Conservation (phyloP, 208 protist species). For the Porcisia deanei region DNA sequence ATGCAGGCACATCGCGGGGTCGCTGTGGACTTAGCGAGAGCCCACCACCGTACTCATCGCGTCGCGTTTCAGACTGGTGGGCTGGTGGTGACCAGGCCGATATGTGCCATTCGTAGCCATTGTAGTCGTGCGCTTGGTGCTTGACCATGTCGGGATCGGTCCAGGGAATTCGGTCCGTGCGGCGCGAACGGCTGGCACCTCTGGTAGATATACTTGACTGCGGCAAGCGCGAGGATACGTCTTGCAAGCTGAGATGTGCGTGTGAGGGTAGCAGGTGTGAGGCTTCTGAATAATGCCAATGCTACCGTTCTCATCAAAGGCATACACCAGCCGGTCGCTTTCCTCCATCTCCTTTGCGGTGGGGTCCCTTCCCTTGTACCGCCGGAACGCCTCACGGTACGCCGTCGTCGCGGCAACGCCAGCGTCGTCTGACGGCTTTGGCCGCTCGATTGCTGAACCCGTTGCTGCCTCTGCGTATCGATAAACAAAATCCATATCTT, state of each 20-base stretch:
- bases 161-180: constrained; percentile 82
- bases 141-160: constrained; percentile 77
- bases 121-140: constrained; percentile 76
- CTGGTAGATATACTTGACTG: constrained; percentile 65
- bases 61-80: constrained; percentile 30
- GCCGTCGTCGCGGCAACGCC: constrained; percentile 50
- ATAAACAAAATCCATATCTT: constrained; percentile 86
- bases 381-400: constrained; percentile 74
- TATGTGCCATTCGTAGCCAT: constrained; percentile 70
- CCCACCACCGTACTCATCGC: constrained; percentile 30
- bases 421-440: constrained; percentile 26
- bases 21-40: constrained; percentile 24
- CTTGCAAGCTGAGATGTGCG: constrained; percentile 70
- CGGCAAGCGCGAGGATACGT: constrained; percentile 41
- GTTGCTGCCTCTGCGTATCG: constrained; percentile 72
- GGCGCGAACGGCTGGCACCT: constrained; percentile 62
- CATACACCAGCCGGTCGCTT: constrained; percentile 64
- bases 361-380: constrained; percentile 69
- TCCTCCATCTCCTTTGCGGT: constrained; percentile 79
- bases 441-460: constrained; percentile 42
- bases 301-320: constrained; percentile 66
- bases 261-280: constrained; percentile 78
- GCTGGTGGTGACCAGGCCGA: constrained; percentile 57
- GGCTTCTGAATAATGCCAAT: constrained; percentile 84
- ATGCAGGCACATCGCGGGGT: too few species aligned